These are phyloP conservation scores for Pelargonium cotyledonis DNA, from an alignment of 441 rosid species.

Conservation along the genomic window DNA sequence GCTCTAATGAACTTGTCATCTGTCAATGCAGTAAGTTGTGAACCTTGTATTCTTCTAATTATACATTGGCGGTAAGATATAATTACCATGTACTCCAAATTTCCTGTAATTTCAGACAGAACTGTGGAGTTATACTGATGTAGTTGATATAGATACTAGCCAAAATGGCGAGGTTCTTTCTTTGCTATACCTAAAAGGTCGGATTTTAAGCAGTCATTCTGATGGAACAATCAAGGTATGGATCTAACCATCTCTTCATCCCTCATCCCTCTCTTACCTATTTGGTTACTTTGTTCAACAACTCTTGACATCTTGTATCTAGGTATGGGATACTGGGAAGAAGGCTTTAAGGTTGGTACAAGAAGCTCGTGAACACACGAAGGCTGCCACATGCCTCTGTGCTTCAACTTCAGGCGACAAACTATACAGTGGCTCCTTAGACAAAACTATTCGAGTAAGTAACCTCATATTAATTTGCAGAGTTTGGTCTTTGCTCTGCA, in stretches of 20 bases:
- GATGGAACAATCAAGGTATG: constrained; percentile 69
- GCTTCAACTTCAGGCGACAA: constrained; percentile 43
- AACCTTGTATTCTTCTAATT: not conserved
- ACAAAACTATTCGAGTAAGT: constrained; percentile 58
- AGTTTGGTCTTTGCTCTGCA: not conserved
- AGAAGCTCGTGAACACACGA: constrained; percentile 50
- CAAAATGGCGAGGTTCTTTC: constrained; percentile 53
- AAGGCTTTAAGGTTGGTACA: constrained; percentile 38
- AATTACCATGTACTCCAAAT: not conserved
- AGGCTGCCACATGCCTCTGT: constrained; percentile 53
- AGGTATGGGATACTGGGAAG: constrained; percentile 60
- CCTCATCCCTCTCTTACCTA: not conserved
- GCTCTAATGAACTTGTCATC: constrained; percentile 51
- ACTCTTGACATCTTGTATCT: not conserved
- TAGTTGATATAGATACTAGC: constrained; percentile 35
- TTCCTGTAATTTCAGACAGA: constrained; percentile 36
- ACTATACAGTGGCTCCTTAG: constrained; percentile 58
- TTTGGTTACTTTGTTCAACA: not conserved
- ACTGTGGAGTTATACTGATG: constrained; percentile 48
- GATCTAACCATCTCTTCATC: not conserved
- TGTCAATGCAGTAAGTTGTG: constrained; percentile 50
- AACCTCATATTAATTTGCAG: not conserved
- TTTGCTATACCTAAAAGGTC: constrained; percentile 38
- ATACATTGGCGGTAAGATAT: not conserved
- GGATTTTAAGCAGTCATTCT: constrained; percentile 53